Conservation (phyloP, 768 basidiomycete genomes). For the Lactarius akahatsu region DNA sequence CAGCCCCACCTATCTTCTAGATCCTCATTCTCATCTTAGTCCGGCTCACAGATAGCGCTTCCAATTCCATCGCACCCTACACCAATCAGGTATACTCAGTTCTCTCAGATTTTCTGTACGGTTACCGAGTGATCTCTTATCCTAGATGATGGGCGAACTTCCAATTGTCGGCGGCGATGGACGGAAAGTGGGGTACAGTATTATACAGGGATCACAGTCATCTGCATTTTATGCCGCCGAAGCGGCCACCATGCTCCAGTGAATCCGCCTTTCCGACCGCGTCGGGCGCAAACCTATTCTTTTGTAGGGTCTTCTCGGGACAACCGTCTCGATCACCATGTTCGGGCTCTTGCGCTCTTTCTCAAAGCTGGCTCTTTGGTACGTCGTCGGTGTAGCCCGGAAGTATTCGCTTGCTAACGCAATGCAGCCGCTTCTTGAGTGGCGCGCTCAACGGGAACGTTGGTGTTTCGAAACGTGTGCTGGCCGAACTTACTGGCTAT, state of each 20-base stretch:
- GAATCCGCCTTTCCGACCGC: conserved; percentile 46
- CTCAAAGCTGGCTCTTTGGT: conserved; percentile 32
- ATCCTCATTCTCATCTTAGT: not conserved
- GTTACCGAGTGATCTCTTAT: not conserved
- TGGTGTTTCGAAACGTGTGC: conserved; percentile 56
- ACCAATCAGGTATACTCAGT: conserved; percentile 41
- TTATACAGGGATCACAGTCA: not conserved
- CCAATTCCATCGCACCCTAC: conserved; percentile 12
- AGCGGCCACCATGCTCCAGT: conserved; percentile 39
- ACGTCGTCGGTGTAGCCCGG: not conserved
- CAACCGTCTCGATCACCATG: conserved; percentile 22
- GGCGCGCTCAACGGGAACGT: not conserved
- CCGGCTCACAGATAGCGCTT: not conserved
- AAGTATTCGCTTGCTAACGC: not conserved
- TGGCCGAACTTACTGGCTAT: conserved; percentile 51
- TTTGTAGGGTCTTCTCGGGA: conserved; percentile 39
- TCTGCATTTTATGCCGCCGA: conserved; percentile 49
- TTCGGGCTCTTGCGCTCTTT: conserved; percentile 40
- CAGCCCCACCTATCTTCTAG: not conserved
- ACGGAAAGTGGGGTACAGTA: conserved; percentile 35
- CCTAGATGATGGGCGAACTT: conserved; percentile 43
- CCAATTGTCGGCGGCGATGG: conserved; percentile 43
- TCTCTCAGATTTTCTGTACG: too few species aligned
- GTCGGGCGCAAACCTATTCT: conserved; percentile 43
- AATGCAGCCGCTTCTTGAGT: not conserved